A percentile compares a stretch with the other conserved stretches of the same genome.
These are phyloP conservation scores for Globisporangium lucens DNA, from an alignment of 352 stramenopile genomes.

Conservation along the genomic window DNA sequence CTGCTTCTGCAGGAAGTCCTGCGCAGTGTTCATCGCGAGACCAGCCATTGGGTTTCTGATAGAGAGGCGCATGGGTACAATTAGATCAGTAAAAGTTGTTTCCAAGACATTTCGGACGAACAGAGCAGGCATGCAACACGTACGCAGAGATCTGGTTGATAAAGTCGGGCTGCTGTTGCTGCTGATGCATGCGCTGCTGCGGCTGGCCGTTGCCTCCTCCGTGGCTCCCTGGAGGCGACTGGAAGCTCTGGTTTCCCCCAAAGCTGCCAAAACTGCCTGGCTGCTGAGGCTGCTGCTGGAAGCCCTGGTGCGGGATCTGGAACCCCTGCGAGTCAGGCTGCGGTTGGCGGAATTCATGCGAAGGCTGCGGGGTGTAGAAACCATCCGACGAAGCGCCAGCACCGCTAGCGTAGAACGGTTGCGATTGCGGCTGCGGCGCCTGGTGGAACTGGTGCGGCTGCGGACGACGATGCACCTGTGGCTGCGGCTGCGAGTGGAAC, in stretches of 20 bases:
- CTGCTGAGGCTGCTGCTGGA: constrained; percentile 23
- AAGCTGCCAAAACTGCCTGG: constrained; percentile 15
- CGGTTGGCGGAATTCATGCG: constrained; percentile 37
- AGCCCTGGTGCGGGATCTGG: constrained; percentile 16
- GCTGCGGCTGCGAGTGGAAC: constrained; percentile 35
- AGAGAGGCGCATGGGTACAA: neutral
- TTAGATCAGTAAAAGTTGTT: neutral
- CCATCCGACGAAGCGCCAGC: constrained; percentile 21
- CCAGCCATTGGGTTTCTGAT: constrained; percentile 83
- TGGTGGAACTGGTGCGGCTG: constrained; percentile 61
- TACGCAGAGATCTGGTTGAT: constrained; percentile 77
- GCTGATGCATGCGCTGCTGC: constrained; percentile 25
- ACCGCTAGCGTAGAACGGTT: constrained; percentile 16
- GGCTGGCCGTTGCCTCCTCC: constrained; percentile 7
- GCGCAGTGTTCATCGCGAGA: constrained; percentile 80
- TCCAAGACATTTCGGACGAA: neutral
- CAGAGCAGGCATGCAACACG: constrained; percentile 6
- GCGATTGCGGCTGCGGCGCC: constrained; percentile 17
- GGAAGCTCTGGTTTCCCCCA: constrained; percentile 12
- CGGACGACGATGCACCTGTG: constrained; percentile 35
- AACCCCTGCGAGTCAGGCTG: constrained; percentile 23
- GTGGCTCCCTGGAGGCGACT: constrained; percentile 21
- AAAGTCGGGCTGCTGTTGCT: constrained; percentile 51
- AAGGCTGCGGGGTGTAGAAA: constrained; percentile 31
- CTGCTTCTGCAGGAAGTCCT: constrained; percentile 82